These are phyloP conservation scores for Boletus edulis DNA, from an alignment of 768 basidiomycete genomes.

Conservation along the genomic window DNA sequence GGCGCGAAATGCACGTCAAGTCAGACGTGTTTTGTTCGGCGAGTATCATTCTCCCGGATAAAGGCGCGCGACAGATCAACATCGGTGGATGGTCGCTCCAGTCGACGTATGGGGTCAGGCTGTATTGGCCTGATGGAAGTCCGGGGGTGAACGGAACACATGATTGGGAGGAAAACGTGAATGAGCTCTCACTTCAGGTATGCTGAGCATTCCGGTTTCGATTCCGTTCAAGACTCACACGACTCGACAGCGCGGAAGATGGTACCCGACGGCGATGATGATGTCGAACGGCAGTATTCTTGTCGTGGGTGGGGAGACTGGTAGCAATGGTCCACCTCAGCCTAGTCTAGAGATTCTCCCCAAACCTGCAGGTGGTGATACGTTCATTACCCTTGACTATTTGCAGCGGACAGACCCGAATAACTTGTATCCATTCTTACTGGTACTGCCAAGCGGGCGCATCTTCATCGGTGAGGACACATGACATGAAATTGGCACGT, in stretches of 20 bases:
- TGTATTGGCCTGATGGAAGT: slow-evolving; percentile 69
- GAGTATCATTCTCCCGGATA: slow-evolving; percentile 72
- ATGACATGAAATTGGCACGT: background rate
- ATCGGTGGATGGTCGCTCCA: slow-evolving; percentile 55
- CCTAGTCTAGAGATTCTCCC: slow-evolving; percentile 75
- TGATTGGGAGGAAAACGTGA: slow-evolving; percentile 75
- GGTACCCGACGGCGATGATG: slow-evolving; percentile 70
- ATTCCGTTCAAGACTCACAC: background rate
- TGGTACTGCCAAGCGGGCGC: slow-evolving; percentile 65
- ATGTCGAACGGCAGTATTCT: slow-evolving; percentile 73
- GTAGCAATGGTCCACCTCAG: slow-evolving; percentile 64
- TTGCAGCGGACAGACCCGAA: slow-evolving; percentile 72
- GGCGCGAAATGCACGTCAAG: slow-evolving; percentile 76
- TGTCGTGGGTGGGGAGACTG: slow-evolving; percentile 72
- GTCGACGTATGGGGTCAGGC: slow-evolving; percentile 69
- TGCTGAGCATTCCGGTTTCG: background rate
- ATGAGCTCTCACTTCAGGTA: slow-evolving; percentile 60
- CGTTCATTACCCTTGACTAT: slow-evolving; percentile 60
- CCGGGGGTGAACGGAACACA: slow-evolving; percentile 70
- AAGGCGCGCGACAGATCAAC: slow-evolving; percentile 42
- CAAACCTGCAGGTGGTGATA: slow-evolving; percentile 60
- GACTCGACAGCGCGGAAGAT: slow-evolving; percentile 50
- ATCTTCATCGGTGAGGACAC: slow-evolving; percentile 66
- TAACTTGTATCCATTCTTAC: slow-evolving; percentile 77
- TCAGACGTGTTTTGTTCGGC: slow-evolving; percentile 81